These are phyloP conservation scores for Penicillium sp. DNA, from an alignment of 2,329 filamentous ascomycete genomes.

Conservation along the genomic window DNA sequence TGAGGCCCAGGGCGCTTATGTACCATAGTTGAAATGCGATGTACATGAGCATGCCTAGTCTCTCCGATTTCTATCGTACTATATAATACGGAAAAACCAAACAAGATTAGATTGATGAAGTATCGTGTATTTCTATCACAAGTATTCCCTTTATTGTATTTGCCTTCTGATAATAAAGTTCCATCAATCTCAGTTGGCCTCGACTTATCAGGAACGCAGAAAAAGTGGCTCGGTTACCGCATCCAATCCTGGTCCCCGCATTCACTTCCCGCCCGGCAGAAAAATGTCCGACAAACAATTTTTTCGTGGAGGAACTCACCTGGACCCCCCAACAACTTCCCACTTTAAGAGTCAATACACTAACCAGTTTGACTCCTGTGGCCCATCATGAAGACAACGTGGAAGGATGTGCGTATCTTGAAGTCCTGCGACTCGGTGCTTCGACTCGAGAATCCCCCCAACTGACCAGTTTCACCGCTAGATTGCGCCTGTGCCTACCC, in stretches of 20 bases:
- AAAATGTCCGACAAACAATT: slow-evolving; percentile 35
- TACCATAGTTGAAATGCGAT: slow-evolving; percentile 34
- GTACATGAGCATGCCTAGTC: slow-evolving; percentile 24
- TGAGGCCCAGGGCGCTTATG: slow-evolving; percentile 26
- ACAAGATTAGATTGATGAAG: background rate
- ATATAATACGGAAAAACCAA: background rate
- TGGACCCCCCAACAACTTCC: slow-evolving; percentile 33
- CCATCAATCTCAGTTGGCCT: no score
- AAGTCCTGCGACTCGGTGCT: background rate
- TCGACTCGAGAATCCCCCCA: slow-evolving; percentile 40
- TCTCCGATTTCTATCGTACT: background rate
- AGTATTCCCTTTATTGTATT: background rate
- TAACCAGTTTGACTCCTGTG: slow-evolving; percentile 34
- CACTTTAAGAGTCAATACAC: slow-evolving; percentile 37
- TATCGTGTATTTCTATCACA: no score
- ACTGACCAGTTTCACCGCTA: slow-evolving; percentile 42
- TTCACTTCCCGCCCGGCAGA: slow-evolving; percentile 33
- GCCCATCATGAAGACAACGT: slow-evolving; percentile 63
- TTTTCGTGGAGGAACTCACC: slow-evolving; percentile 35
- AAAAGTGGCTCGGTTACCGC: slow-evolving; percentile 26
- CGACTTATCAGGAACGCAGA: slow-evolving; percentile 6
- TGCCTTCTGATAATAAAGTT: no score
- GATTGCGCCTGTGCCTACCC: slow-evolving; percentile 86
- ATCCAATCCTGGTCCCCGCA: slow-evolving; percentile 33
- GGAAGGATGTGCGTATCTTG: slow-evolving; percentile 58